Conservation (phyloP, 2,329 filamentous ascomycete genomes). For the Penicillium italicum region DNA sequence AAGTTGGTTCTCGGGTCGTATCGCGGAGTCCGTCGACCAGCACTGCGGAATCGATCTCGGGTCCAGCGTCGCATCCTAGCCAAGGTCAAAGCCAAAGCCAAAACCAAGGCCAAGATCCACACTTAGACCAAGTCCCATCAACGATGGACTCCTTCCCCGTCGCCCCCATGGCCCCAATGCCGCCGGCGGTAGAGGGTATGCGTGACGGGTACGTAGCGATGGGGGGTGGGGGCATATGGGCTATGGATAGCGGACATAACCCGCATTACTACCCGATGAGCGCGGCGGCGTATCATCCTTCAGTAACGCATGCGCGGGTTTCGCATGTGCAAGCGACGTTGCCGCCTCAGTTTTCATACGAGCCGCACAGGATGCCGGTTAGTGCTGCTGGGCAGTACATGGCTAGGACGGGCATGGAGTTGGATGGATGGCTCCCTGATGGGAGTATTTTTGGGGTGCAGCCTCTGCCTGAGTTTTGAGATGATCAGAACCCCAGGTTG, state of each 20-base stretch:
- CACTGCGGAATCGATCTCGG: conserved; percentile 5
- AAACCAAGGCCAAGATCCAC: neutral
- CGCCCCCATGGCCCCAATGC: conserved; percentile 14
- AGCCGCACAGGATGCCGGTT: conserved; percentile 18
- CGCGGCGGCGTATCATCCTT: conserved; percentile 18
- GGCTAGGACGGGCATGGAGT: conserved; percentile 26
- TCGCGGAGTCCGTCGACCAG: conserved; percentile 16
- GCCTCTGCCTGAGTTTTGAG: conserved; percentile 28
- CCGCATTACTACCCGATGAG: conserved; percentile 11
- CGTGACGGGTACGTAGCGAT: conserved; percentile 24
- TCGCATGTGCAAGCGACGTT: conserved; percentile 18
- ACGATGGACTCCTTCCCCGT: conserved; percentile 18
- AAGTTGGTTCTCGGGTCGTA: conserved; percentile 5
- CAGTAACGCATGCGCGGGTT: conserved; percentile 15
- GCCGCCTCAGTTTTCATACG: conserved; percentile 24
- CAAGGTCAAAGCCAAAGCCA: neutral
- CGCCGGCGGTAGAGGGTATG: conserved; percentile 18
- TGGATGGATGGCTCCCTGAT: conserved; percentile 32
- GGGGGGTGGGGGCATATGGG: conserved; percentile 22
- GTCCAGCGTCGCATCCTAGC: neutral
- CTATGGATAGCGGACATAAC: conserved; percentile 15
- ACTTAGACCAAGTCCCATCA: neutral
- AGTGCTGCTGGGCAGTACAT: conserved; percentile 11
- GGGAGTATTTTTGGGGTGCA: conserved; percentile 30
- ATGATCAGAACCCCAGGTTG: neutral